phyloP scores from a whole-genome alignment of 768 basidiomycete species.

The Pholiota molesta region DNA sequence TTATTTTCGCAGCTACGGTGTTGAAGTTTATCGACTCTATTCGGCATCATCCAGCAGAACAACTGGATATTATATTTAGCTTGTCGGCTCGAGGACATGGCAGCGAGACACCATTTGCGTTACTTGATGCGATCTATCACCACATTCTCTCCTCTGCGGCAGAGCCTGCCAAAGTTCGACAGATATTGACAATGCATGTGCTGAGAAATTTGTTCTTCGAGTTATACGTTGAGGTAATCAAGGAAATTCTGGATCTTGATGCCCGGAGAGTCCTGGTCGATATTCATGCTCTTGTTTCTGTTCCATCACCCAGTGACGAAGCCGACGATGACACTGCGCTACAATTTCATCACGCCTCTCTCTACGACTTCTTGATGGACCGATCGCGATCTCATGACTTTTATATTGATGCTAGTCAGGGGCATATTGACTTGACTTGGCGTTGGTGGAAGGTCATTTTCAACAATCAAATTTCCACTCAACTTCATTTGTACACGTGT shows the following conservation, averaged over 20 bases:
- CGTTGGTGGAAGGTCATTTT: background rate
- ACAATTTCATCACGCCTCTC: background rate
- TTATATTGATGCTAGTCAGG: background rate
- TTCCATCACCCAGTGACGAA: background rate
- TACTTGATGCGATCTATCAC: background rate
- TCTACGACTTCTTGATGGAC: background rate
- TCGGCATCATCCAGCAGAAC: background rate
- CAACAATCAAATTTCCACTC: too few relatives aligned
- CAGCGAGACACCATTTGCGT: background rate
- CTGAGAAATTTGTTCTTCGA: too few relatives aligned
- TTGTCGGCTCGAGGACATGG: background rate
- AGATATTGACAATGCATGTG: background rate
- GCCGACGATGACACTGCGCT: background rate
- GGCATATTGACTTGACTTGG: background rate
- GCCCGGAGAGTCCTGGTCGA: background rate
- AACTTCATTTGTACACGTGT: too few relatives aligned
- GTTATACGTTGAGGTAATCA: too few relatives aligned
- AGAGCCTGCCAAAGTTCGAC: background rate
- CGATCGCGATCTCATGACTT: background rate
- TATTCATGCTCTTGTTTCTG: background rate
- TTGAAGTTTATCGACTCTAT: background rate
- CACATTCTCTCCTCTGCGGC: background rate
- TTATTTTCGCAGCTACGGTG: background rate
- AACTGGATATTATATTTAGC: background rate
- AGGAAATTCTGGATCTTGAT: background rate